Base-by-base conservation (phyloP, 495 filamentous ascomycete genomes). In the Cetradonia linearis region DNA sequence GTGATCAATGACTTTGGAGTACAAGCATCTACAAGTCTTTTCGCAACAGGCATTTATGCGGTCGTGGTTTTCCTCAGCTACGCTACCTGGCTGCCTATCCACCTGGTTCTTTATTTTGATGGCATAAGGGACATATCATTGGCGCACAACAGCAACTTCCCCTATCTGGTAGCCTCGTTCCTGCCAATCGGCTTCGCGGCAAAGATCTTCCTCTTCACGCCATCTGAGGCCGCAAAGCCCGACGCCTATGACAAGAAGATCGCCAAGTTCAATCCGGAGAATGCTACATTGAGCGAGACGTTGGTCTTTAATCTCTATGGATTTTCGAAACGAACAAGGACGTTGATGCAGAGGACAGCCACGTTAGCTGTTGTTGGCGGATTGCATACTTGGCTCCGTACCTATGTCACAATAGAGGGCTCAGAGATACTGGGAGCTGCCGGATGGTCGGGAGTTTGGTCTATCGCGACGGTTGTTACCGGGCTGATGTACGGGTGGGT, bases 191-290 rank as follows among this genome's bases (percentile, higher is more conserved):
- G 90, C 10, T 76, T 79, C 61, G 86, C 87, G 2, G 83, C 84
- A 28, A 77, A 79, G 48, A 77, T 77, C 50, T 89, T 94, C 69
- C 79, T 95, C 58, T 91, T 94, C 68, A 83, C 82, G 33, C 88
- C 83, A 62, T 82, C 81, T 14, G 74, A 79, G 2, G 79, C 78
- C 4, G 75, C 72, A 27, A 67, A 66, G 18, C 69, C 73, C 8
- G 59, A 68, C 16, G 62, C 68, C 34, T 67, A 76, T 52, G 73
- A 74, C 54, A 61, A 69, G 54, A 58, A 67, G 27, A 60, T 40
- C 5, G 56, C 61, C 18, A 64, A 72, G 14, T 83, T 81, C 64
- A 74, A 85, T 63, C 76, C 83, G 1, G 74, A 70, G 34, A 77
- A 71, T 33, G 80, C 76, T 31, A 81, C 70, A 23, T 72, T 82